Conservation (phyloP, 1,284 basidiomycete genomes). For the Naganishia sp. region DNA sequence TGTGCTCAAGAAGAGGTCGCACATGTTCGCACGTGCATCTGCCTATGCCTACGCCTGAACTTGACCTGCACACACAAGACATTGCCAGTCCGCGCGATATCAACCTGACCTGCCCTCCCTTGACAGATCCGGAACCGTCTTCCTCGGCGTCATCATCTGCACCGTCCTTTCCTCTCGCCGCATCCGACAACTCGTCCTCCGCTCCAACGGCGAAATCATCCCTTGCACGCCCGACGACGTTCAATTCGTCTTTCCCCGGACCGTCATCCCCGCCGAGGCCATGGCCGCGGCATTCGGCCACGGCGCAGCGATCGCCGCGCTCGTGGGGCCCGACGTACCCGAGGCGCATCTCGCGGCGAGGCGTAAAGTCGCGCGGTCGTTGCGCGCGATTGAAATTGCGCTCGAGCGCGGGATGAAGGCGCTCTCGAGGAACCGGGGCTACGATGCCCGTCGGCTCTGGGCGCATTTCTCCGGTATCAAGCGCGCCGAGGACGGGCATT, state of each 20-base stretch:
- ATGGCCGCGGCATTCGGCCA: slow-evolving; percentile 26
- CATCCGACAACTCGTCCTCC: slow-evolving; percentile 28
- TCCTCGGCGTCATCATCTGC: slow-evolving; percentile 45
- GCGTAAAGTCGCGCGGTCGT: slow-evolving; percentile 10
- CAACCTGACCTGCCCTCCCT: neutral
- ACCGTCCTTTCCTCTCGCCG: slow-evolving; percentile 15
- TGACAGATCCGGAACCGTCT: slow-evolving; percentile 36
- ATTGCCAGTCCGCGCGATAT: neutral
- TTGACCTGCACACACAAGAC: too few species aligned
- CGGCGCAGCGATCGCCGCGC: slow-evolving; percentile 30
- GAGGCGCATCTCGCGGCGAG: slow-evolving; percentile 11
- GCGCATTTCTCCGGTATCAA: slow-evolving; percentile 36
- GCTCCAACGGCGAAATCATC: slow-evolving; percentile 45
- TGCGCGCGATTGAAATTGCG: slow-evolving; percentile 31
- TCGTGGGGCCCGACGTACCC: slow-evolving; percentile 37
- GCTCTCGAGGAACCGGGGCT: slow-evolving; percentile 2
- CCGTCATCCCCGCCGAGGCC: slow-evolving; percentile 38
- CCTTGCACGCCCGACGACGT: slow-evolving; percentile 48
- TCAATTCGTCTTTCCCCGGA: slow-evolving; percentile 49
- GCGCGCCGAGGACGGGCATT: slow-evolving; percentile 27
- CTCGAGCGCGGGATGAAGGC: slow-evolving; percentile 41
- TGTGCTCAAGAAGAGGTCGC: too few species aligned
- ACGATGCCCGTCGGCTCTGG: slow-evolving; percentile 37
- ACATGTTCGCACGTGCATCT: too few species aligned
- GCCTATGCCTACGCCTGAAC: too few species aligned